phyloP scores from a whole-genome alignment of 2,329 filamentous ascomycete species.

The Alternaria tenuissima region DNA sequence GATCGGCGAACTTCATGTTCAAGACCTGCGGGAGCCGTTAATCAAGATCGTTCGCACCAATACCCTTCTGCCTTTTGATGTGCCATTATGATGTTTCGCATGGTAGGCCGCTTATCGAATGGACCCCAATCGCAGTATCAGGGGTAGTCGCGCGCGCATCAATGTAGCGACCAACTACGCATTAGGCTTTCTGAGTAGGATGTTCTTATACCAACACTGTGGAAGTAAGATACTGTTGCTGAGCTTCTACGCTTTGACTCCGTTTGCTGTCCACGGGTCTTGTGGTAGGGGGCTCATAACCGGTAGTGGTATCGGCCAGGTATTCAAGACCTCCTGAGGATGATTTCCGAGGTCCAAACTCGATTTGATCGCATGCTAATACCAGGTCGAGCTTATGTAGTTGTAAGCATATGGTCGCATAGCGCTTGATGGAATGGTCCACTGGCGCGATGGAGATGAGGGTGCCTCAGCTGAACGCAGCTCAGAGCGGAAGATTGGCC shows the following conservation, averaged over 20 bases:
- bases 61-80: neutral
- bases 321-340: neutral
- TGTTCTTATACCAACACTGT: neutral
- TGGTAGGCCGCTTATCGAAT: neutral
- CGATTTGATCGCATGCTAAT: neutral
- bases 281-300: neutral
- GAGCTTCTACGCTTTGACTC: neutral
- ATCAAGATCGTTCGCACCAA: neutral
- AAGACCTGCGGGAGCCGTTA: neutral
- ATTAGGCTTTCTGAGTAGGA: neutral
- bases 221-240: neutral
- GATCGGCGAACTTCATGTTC: constrained; percentile 9
- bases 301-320: neutral
- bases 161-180: neutral
- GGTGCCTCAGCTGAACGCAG: neutral
- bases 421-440: neutral
- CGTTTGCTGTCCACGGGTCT: neutral
- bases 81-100: neutral
- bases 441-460: neutral
- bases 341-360: neutral
- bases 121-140: neutral
- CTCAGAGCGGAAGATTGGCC: neutral
- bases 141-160: neutral
- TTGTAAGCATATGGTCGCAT: neutral
- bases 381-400: neutral